Evolutionary conservation across 202 grass and related monocot species (phyloP).

Genomic region (Schoenoplectus triqueter): DNA sequence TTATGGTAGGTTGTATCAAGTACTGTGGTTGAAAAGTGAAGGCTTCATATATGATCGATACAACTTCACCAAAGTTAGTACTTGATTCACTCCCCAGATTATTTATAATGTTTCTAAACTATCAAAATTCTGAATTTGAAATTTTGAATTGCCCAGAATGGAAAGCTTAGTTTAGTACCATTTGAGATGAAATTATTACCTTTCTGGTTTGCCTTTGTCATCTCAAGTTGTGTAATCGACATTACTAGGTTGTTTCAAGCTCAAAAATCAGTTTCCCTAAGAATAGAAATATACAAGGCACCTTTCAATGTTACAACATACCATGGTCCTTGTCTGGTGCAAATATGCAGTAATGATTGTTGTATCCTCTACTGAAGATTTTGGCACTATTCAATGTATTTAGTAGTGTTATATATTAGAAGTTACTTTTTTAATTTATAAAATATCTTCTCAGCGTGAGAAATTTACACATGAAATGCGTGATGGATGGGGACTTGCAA

Average conservation of each 20-base stretch:
- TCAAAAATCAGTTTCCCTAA: neutral
- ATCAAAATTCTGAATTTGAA: too few species aligned
- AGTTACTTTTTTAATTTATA: neutral
- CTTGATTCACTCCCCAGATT: neutral
- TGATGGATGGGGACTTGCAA: conserved; percentile 82
- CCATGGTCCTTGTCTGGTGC: too few species aligned
- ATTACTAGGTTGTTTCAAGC: neutral
- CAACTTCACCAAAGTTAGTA: conserved; percentile 79
- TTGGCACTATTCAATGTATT: neutral
- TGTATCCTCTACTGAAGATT: neutral
- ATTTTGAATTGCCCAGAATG: neutral
- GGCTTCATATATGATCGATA: conserved; percentile 76
- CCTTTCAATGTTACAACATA: neutral
- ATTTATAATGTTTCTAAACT: neutral
- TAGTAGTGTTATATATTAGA: neutral
- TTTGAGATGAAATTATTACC: neutral
- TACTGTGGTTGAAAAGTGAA: conserved; percentile 75
- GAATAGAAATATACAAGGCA: neutral
- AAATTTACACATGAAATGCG: conserved; percentile 89
- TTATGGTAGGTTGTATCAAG: conserved; percentile 77
- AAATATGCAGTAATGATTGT: too few species aligned
- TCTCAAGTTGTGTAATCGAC: neutral
- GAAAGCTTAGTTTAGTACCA: neutral
- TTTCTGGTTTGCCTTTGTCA: neutral
- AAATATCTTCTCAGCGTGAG: conserved; percentile 39